Base-by-base conservation (phyloP, 768 basidiomycete genomes). In the Pulveroboletus sp. region DNA sequence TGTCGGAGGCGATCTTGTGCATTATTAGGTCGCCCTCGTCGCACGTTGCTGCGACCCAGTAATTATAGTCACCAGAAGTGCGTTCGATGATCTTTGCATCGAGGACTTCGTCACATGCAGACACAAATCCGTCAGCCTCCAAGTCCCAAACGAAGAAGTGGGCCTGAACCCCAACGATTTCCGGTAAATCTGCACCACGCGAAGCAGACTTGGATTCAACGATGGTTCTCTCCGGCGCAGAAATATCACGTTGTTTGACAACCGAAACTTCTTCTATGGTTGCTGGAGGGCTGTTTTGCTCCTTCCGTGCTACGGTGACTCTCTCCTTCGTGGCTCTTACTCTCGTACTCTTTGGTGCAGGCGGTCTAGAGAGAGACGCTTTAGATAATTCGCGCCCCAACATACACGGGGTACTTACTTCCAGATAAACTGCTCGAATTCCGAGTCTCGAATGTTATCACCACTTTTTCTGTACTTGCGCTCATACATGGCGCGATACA, bases 401-500 rank as follows among this genome's bases (percentile, higher is more conserved):
- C 1, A 1, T 12, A 39, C 35, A 31, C 21, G n/a, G 43, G n/a
- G 17, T 21, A 78, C 87, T 68, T 59, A 93, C 89, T 77, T 77
- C 80, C 85, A 88, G 18, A 88, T 81, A 61, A 97, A 90, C 61
- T 89, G 80, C 30, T 85, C 80, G 32, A 97, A 72, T 30, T 88
- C 83, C 1, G 74, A 69, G 58, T 91, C 86, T 28, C 66, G 68
- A 15, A 85, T 78, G 52, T 75, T 79, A 47, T 89, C 85, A 10
- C 89, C 88, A 57, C 80, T 81, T 44, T 58, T 73, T 59, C 76
- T 84, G 73, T 87, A 86, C 73, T 93, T 94, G 70, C 93, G 82
- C 65, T 99, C 96, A 68, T 86, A 98, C 84, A 98, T 93, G 51
- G 95, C 95, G 27, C 90, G 83, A 59, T 95, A 89, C 78, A 97